Evolutionary conservation across 208 protist species (phyloP).

Genomic region (Acanthamoeba royreba): DNA sequence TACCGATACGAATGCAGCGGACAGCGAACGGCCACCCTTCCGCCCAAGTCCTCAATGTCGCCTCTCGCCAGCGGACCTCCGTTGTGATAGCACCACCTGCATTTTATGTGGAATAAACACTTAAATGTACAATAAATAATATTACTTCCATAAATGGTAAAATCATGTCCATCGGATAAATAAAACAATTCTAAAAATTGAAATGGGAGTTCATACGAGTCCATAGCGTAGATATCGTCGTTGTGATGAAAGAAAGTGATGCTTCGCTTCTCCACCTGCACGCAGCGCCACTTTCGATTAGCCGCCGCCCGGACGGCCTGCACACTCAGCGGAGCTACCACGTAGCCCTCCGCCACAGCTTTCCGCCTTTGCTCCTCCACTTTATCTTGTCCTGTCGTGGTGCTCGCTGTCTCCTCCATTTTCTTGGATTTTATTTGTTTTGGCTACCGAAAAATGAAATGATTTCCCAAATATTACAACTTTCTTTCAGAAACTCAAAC

Average conservation of each 20-base stretch:
- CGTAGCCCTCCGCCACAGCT: not conserved
- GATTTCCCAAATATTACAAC: too few species aligned
- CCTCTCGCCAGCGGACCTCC: not conserved
- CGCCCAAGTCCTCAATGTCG: not conserved
- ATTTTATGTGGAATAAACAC: not conserved
- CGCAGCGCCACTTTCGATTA: not conserved
- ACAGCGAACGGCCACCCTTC: not conserved
- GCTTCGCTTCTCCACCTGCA: not conserved
- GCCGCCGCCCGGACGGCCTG: not conserved
- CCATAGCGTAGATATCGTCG: not conserved
- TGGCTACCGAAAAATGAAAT: too few species aligned
- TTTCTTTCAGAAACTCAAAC: not conserved
- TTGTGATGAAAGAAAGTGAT: not conserved
- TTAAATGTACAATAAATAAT: not conserved
- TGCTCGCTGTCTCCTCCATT: not conserved
- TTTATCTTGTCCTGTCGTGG: too few species aligned
- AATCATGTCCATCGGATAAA: not conserved
- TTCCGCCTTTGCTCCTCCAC: not conserved
- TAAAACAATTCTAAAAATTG: not conserved
- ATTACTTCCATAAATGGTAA: not conserved
- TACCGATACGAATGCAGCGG: not conserved
- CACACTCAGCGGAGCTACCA: not conserved
- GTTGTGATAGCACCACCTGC: constrained; percentile 5
- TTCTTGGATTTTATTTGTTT: not conserved
- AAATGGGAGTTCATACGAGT: not conserved